Conservation (phyloP, 2,329 filamentous ascomycete species). For the Ascochyta rabiei region DNA sequence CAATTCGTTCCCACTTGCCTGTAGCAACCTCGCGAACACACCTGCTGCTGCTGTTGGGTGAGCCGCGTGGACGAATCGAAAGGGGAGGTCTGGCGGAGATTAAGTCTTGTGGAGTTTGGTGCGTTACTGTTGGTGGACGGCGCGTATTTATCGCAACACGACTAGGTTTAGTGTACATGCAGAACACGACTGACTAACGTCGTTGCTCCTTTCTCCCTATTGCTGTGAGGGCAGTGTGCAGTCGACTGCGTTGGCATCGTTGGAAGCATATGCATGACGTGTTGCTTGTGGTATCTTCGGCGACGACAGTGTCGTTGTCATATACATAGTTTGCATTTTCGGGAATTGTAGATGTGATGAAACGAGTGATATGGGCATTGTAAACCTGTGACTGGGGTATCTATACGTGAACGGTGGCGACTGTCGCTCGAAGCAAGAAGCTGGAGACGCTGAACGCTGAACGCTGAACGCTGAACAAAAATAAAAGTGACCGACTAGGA, state of each 20-base stretch:
- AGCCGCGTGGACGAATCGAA: constrained; percentile 1
- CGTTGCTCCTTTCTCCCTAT: not conserved
- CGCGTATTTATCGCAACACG: not conserved
- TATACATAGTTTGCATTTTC: not conserved
- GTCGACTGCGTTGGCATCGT: not conserved
- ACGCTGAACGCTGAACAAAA: constrained; percentile 14
- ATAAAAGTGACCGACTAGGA: constrained; percentile 11
- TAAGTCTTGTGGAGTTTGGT: constrained; percentile 5
- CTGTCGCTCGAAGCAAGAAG: constrained; percentile 8
- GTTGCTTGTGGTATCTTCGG: constrained; percentile 1
- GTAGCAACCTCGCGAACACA: not conserved
- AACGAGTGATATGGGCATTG: constrained; percentile 9
- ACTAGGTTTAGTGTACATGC: constrained; percentile 5
- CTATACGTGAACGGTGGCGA: constrained; percentile 11
- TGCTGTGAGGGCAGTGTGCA: not conserved
- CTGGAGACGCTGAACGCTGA: constrained; percentile 11
- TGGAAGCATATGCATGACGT: not conserved
- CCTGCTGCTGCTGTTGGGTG: constrained; percentile 3
- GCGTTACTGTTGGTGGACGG: constrained; percentile 12
- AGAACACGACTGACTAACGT: constrained; percentile 3
- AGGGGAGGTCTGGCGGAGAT: constrained; percentile 9
- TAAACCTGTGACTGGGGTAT: constrained; percentile 17
- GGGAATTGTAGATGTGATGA: not conserved
- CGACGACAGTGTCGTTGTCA: constrained; percentile 1
- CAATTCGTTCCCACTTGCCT: not conserved